Percentiles rank a stretch among this genome's conserved stretches.
Evolutionary conservation across 352 stramenopile species (phyloP).

Genomic region (Pythium apleroticum): DNA sequence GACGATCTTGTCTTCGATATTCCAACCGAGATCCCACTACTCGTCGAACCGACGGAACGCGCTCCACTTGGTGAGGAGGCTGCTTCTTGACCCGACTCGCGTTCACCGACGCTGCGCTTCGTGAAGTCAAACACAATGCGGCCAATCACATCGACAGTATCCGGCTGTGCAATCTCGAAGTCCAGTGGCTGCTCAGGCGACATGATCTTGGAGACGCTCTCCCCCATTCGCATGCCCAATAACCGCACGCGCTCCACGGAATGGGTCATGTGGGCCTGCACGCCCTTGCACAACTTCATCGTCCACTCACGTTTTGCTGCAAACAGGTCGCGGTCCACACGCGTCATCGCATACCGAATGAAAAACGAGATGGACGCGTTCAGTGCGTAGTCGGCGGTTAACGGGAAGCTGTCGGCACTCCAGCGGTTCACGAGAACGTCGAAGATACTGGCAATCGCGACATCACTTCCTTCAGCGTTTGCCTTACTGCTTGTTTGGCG

Average conservation of each 20-base stretch:
- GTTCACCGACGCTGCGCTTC: neutral
- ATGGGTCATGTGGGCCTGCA: constrained; percentile 73
- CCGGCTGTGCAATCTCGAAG: constrained; percentile 50
- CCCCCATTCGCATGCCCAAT: constrained; percentile 70
- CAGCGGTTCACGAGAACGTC: constrained; percentile 57
- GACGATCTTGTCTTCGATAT: neutral
- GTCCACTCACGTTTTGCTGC: constrained; percentile 47
- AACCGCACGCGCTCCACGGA: constrained; percentile 53
- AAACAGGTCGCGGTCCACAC: constrained; percentile 29
- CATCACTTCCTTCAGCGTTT: neutral
- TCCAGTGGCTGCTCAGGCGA: constrained; percentile 59
- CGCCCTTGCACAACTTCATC: constrained; percentile 64
- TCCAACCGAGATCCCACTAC: neutral
- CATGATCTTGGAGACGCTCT: constrained; percentile 62
- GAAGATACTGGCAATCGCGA: constrained; percentile 46
- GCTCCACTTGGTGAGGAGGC: neutral
- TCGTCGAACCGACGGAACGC: neutral
- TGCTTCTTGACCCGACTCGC: neutral
- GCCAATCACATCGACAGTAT: constrained; percentile 30
- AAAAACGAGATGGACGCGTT: constrained; percentile 68
- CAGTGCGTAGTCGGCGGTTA: constrained; percentile 47
- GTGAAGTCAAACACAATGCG: constrained; percentile 18
- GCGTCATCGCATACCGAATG: constrained; percentile 52
- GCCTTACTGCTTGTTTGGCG: neutral
- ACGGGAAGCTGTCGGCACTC: constrained; percentile 55